These are phyloP conservation scores for Beauveria sp. DNA, from an alignment of 2,329 filamentous ascomycete species.

Conservation along the genomic window DNA sequence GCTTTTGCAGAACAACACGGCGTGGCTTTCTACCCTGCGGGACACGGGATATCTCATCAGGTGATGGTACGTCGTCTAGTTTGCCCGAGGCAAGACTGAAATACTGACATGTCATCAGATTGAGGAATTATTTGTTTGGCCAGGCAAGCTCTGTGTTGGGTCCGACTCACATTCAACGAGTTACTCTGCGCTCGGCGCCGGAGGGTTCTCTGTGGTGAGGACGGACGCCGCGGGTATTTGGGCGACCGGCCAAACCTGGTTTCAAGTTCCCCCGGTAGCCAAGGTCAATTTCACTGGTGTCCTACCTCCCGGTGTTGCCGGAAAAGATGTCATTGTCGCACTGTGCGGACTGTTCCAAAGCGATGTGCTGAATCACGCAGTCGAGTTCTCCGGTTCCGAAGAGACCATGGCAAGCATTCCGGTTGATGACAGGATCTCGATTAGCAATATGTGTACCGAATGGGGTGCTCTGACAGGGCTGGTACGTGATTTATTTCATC, in stretches of 20 bases:
- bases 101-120: slow-evolving; percentile 40
- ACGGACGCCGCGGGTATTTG: slow-evolving; percentile 84
- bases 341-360: slow-evolving; percentile 81
- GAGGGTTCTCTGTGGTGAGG: slow-evolving; percentile 73
- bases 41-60: slow-evolving; percentile 81
- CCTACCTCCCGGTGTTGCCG: slow-evolving; percentile 72
- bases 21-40: slow-evolving; percentile 69
- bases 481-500: background rate
- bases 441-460: slow-evolving; percentile 71
- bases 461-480: slow-evolving; percentile 49
- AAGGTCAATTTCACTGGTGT: slow-evolving; percentile 70
- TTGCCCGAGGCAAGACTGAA: too few species aligned
- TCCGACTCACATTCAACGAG: slow-evolving; percentile 72
- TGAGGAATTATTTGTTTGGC: slow-evolving; percentile 77
- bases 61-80: slow-evolving; percentile 46
- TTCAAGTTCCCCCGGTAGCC: slow-evolving; percentile 77
- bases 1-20: slow-evolving; percentile 74
- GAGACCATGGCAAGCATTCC: slow-evolving; percentile 66
- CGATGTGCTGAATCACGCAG: slow-evolving; percentile 82
- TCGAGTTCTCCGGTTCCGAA: slow-evolving; percentile 79
- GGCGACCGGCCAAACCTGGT: slow-evolving; percentile 71
- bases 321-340: slow-evolving; percentile 90
- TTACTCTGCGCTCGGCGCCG: slow-evolving; percentile 66
- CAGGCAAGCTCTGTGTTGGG: slow-evolving; percentile 74
- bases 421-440: slow-evolving; percentile 64